Evolutionary conservation across 2,329 filamentous ascomycete genomes (phyloP).

Genomic region (Fulvia fulva): DNA sequence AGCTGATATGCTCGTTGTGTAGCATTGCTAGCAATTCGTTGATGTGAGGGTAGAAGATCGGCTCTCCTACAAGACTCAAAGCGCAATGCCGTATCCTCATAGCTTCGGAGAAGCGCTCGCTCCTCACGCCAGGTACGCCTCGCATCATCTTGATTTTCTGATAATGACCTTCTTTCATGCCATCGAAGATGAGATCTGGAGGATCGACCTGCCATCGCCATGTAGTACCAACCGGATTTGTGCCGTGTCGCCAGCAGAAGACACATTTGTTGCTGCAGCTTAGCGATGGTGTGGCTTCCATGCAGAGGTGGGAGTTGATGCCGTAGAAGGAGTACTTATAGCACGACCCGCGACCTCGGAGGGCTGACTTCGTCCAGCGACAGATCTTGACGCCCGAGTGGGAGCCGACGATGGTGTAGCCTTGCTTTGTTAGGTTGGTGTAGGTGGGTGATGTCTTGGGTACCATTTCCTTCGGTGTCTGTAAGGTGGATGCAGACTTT

Average conservation of each 20-base stretch:
- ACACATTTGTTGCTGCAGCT: conserved; percentile 98
- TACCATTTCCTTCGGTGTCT: conserved; percentile 80
- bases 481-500: conserved; percentile 46
- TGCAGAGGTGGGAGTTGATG: conserved; percentile 92
- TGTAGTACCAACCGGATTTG: conserved; percentile 91
- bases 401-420: conserved; percentile 89
- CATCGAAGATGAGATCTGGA: conserved; percentile 82
- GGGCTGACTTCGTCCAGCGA: conserved; percentile 95
- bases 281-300: conserved; percentile 94
- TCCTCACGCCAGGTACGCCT: conserved; percentile 85
- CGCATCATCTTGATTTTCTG: conserved; percentile 97
- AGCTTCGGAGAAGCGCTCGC: conserved; percentile 87
- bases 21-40: conserved; percentile 84
- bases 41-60: conserved; percentile 98
- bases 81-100: conserved; percentile 93
- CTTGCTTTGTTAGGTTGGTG: conserved; percentile 86
- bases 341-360: conserved; percentile 88
- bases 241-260: conserved; percentile 98
- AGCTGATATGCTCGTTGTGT: conserved; percentile 81
- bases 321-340: conserved; percentile 99
- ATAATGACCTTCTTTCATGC: conserved; percentile 88
- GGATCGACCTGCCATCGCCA: conserved; percentile 96
- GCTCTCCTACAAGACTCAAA: conserved; percentile 86
- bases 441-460: conserved; percentile 86
- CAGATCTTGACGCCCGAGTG: conserved; percentile 98